phyloP scores from a whole-genome alignment of 139 green algal species.

The Chlorella sp. region DNA sequence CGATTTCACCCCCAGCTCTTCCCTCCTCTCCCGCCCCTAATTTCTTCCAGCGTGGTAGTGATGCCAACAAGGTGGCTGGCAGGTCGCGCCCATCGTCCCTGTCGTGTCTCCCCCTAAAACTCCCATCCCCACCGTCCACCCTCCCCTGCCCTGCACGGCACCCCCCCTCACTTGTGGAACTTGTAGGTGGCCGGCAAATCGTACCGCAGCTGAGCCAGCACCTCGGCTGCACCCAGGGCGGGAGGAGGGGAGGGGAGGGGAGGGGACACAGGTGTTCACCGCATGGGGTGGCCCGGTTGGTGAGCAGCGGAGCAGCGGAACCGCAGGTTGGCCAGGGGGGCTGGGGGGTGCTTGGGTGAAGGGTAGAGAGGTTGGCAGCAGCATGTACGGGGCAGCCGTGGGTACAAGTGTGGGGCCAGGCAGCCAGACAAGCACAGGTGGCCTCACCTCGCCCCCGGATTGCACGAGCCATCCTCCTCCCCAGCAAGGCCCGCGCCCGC shows the following conservation, averaged over 20 bases:
- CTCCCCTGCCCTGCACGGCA: background rate
- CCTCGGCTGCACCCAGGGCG: slow-evolving; percentile 61
- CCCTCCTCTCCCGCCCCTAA: no score
- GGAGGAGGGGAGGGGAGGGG: background rate
- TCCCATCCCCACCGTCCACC: background rate
- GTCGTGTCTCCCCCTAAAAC: no score
- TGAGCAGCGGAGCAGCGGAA: background rate
- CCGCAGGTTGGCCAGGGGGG: background rate
- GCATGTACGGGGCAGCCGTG: background rate
- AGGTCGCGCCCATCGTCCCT: no score
- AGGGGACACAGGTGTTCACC: background rate
- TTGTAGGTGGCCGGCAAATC: slow-evolving; percentile 87
- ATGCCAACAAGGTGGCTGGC: background rate
- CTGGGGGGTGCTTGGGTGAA: no score
- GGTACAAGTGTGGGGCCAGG: no score
- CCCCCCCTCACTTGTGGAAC: slow-evolving; percentile 82
- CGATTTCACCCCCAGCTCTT: no score
- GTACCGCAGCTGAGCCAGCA: slow-evolving; percentile 92
- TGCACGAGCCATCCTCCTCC: no score
- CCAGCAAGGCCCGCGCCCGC: no score
- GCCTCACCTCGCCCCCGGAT: no score
- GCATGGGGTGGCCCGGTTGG: background rate
- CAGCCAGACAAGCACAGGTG: background rate
- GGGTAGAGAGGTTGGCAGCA: background rate
- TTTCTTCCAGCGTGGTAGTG: no score